Conservation (phyloP, 2,329 filamentous ascomycete species). For the Cucurbitaria berberidis region DNA sequence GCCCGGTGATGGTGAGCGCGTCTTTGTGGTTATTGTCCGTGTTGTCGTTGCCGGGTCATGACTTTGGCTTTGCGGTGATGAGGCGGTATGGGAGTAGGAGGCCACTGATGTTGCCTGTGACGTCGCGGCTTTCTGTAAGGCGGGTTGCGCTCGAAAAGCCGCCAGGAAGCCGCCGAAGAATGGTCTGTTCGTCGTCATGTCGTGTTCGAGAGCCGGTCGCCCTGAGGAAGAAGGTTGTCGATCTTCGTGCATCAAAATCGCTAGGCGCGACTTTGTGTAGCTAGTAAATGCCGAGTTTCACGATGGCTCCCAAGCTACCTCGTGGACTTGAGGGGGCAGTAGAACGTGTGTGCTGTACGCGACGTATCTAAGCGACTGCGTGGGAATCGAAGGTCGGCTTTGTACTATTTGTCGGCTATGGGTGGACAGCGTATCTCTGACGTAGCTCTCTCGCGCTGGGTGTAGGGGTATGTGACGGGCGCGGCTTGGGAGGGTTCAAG, state of each 20-base stretch:
- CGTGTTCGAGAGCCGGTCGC: constrained; percentile 27
- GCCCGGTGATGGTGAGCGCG: constrained; percentile 39
- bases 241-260: constrained; percentile 37
- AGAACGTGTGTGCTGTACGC: neutral
- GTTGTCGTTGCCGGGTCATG: constrained; percentile 50
- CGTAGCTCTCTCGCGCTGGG: constrained; percentile 21
- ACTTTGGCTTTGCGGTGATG: constrained; percentile 46
- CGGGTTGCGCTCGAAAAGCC: constrained; percentile 69
- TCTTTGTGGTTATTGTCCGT: constrained; percentile 48
- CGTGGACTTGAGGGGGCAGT: neutral
- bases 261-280: constrained; percentile 1
- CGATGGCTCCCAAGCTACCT: neutral
- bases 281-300: neutral
- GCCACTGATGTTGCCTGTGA: constrained; percentile 47
- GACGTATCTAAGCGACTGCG: neutral
- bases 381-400: constrained; percentile 5
- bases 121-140: constrained; percentile 63
- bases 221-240: constrained; percentile 26
- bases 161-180: constrained; percentile 72
- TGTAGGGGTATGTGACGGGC: constrained; percentile 5
- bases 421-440: constrained; percentile 23
- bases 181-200: constrained; percentile 69
- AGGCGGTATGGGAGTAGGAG: constrained; percentile 43
- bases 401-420: constrained; percentile 5
- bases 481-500: constrained; percentile 18